Evolutionary conservation across 306 rosid species (phyloP).

Genomic region (Dalbergia cultrata): DNA sequence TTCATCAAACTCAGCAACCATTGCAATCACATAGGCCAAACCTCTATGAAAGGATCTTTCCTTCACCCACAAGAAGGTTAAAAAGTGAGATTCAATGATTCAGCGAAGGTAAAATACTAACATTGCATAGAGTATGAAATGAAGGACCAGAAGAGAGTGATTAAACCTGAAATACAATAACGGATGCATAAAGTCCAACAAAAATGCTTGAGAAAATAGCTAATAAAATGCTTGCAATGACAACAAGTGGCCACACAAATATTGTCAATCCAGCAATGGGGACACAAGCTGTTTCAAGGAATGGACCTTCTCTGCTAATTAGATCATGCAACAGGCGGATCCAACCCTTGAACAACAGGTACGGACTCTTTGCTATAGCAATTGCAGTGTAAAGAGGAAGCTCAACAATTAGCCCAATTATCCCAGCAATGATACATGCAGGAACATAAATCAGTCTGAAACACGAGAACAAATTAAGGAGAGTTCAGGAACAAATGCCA

Average conservation of each 20-base stretch:
- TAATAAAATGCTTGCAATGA: constrained; percentile 69
- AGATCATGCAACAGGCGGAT: constrained; percentile 73
- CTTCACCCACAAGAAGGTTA: constrained; percentile 54
- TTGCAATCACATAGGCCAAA: constrained; percentile 77
- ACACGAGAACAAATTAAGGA: constrained; percentile 34
- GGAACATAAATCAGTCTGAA: constrained; percentile 86
- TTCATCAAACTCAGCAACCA: constrained; percentile 94
- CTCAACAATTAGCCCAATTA: constrained; percentile 73
- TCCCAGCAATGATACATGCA: constrained; percentile 64
- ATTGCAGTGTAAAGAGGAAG: constrained; percentile 75
- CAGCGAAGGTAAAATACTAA: neutral
- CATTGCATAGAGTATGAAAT: neutral
- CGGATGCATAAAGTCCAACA: constrained; percentile 79
- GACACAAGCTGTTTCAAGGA: constrained; percentile 87
- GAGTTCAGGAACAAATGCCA: constrained; percentile 10
- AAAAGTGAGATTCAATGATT: constrained; percentile 23
- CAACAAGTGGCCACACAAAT: constrained; percentile 87
- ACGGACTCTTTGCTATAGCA: constrained; percentile 81
- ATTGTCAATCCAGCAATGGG: constrained; percentile 91
- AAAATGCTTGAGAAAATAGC: constrained; percentile 75
- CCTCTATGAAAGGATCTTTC: constrained; percentile 87
- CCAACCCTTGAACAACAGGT: constrained; percentile 81
- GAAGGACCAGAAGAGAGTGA: constrained; percentile 3
- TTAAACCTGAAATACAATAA: constrained; percentile 81
- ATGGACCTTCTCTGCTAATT: constrained; percentile 88